Evolutionary conservation across 257 asterid genomes (phyloP).

Genomic region (Schizonepeta tenuifolia): DNA sequence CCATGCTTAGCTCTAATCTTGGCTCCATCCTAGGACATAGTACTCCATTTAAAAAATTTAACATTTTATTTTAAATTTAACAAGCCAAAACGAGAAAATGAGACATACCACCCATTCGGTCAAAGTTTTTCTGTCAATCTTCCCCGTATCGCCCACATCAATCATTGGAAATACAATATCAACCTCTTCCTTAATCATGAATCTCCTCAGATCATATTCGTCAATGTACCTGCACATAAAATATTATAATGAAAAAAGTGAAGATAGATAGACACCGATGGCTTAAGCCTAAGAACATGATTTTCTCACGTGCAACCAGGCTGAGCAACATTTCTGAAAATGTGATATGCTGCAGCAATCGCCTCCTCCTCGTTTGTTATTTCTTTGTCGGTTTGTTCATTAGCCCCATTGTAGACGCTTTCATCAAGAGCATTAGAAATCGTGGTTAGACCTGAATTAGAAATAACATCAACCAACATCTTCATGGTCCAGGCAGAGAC

Average conservation of each 20-base stretch:
- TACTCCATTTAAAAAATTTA: background rate
- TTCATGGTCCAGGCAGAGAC: slow-evolving; percentile 98
- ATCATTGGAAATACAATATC: slow-evolving; percentile 80
- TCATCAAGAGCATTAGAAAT: slow-evolving; percentile 70
- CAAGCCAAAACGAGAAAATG: slow-evolving; percentile 2
- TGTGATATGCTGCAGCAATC: slow-evolving; percentile 87
- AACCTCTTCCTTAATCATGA: slow-evolving; percentile 94
- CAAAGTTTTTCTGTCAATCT: slow-evolving; percentile 68
- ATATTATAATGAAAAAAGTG: background rate
- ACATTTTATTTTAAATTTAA: background rate
- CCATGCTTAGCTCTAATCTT: background rate
- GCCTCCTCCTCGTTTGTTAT: slow-evolving; percentile 93
- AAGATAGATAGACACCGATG: background rate
- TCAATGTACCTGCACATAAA: slow-evolving; percentile 65
- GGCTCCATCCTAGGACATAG: background rate
- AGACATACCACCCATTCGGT: slow-evolving; percentile 85
- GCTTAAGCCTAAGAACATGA: background rate
- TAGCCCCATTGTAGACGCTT: slow-evolving; percentile 51
- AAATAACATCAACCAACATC: slow-evolving; percentile 80
- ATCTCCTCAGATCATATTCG: slow-evolving; percentile 74
- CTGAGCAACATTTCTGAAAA: slow-evolving; percentile 76
- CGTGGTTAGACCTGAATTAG: slow-evolving; percentile 82
- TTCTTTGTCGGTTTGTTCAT: slow-evolving; percentile 78
- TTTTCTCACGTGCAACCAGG: slow-evolving; percentile 72
- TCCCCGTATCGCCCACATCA: slow-evolving; percentile 75